Conservation (phyloP, 805 yeast genomes). For the Starmerella asiatica region DNA sequence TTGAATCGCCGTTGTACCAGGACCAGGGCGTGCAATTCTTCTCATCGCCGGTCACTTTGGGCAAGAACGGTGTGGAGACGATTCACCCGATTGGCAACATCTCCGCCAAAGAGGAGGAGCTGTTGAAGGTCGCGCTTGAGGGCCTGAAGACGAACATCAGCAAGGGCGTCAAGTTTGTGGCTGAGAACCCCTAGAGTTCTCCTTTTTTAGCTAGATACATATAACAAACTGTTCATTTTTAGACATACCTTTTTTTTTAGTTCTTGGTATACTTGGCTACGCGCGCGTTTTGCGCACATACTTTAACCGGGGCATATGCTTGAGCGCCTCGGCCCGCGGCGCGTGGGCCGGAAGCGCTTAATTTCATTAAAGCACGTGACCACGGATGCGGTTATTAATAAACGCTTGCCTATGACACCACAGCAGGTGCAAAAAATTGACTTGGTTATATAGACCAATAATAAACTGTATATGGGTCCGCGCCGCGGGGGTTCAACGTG, state of each 20-base stretch:
- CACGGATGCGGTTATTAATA: too few relatives aligned
- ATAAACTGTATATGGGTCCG: too few relatives aligned
- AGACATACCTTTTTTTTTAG: neutral
- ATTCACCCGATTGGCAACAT: constrained; percentile 69
- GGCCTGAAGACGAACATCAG: constrained; percentile 76
- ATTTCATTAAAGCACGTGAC: too few relatives aligned
- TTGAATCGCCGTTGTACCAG: constrained; percentile 65
- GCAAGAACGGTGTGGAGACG: constrained; percentile 75
- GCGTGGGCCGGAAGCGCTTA: too few relatives aligned
- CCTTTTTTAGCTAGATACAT: neutral
- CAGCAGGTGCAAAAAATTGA: too few relatives aligned
- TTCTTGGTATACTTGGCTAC: neutral
- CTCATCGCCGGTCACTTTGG: constrained; percentile 87
- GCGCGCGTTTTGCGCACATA: too few relatives aligned
- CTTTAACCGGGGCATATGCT: too few relatives aligned
- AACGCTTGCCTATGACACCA: too few relatives aligned
- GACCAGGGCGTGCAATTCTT: constrained; percentile 91
- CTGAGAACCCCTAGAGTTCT: constrained; percentile 28
- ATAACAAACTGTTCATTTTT: neutral
- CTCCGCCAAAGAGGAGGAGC: constrained; percentile 68
- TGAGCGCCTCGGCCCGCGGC: too few relatives aligned
- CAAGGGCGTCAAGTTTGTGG: constrained; percentile 79
- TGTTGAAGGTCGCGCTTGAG: constrained; percentile 69
- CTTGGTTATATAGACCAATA: too few relatives aligned
- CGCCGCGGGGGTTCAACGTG: too few relatives aligned